Evolutionary conservation across 495 filamentous ascomycete genomes (phyloP).

Genomic region (Penicillium angulare): DNA sequence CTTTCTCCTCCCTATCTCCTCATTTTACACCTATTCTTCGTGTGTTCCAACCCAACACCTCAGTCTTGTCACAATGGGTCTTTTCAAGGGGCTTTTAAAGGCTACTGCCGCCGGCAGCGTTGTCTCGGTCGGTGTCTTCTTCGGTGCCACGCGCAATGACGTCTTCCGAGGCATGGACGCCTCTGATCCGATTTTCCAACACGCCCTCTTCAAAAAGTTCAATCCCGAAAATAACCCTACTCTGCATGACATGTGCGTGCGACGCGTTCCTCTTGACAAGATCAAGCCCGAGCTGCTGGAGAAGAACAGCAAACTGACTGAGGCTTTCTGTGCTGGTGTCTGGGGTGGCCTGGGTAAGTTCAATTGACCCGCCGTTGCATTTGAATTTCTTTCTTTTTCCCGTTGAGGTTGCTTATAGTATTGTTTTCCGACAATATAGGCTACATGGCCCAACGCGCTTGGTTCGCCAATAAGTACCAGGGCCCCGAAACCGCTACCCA

Average conservation of each 20-base stretch:
- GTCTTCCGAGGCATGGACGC: constrained; percentile 48
- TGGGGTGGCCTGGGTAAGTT: constrained; percentile 64
- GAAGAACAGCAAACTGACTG: constrained; percentile 56
- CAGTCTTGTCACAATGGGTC: constrained; percentile 38
- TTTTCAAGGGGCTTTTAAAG: constrained; percentile 44
- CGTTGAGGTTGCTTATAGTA: not conserved
- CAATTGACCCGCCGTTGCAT: too few relatives aligned
- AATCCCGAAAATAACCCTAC: constrained; percentile 63
- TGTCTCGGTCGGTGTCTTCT: constrained; percentile 43
- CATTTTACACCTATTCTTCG: not conserved
- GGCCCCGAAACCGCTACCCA: constrained; percentile 57
- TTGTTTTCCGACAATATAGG: constrained; percentile 35
- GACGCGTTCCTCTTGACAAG: constrained; percentile 58
- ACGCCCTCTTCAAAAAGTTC: constrained; percentile 51
- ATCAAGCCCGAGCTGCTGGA: constrained; percentile 64
- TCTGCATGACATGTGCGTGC: constrained; percentile 60
- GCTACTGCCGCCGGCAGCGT: constrained; percentile 39
- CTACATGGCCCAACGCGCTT: constrained; percentile 60
- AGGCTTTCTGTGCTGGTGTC: constrained; percentile 64
- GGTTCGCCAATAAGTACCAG: constrained; percentile 62
- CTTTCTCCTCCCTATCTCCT: not conserved
- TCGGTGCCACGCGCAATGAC: constrained; percentile 44
- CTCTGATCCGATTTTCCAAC: constrained; percentile 61
- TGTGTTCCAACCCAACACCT: too few relatives aligned
- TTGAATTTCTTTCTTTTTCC: too few relatives aligned